Conservation (phyloP, 73 alveolate genomes). For the Paramecium primaurelia region DNA sequence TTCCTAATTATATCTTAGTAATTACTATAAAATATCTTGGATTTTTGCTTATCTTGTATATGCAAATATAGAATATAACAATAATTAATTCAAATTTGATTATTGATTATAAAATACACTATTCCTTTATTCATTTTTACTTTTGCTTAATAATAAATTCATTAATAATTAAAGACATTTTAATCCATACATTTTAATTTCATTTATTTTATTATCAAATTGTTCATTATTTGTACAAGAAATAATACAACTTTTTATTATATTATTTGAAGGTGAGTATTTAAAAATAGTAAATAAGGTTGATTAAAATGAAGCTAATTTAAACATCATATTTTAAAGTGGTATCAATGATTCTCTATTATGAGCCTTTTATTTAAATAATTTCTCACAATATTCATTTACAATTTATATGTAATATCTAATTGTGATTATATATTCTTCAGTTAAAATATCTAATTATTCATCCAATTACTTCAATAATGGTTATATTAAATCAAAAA, state of each 20-base stretch:
- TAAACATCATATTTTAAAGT: background rate
- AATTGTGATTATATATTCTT: background rate
- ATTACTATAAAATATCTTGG: background rate
- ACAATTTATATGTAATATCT: background rate
- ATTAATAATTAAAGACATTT: background rate
- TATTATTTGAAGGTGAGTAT: background rate
- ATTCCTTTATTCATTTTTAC: slow-evolving; percentile 41
- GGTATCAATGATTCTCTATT: background rate
- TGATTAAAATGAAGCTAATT: background rate
- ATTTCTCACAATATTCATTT: background rate
- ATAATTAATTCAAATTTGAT: background rate
- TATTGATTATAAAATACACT: background rate
- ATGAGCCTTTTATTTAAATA: background rate
- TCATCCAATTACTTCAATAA: background rate
- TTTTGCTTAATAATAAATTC: background rate
- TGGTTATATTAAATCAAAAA: background rate
- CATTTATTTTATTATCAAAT: slow-evolving; percentile 29
- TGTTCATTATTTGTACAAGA: background rate
- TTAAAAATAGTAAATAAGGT: background rate
- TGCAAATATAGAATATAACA: background rate
- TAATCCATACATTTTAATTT: slow-evolving; percentile 7
- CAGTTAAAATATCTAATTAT: background rate
- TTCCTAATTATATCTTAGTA: background rate
- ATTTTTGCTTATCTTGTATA: background rate
- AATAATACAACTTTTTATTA: slow-evolving; percentile 18